Percentiles rank a stretch among this genome's conserved stretches.
These are phyloP conservation scores for Candida xyloterini DNA, from an alignment of 805 yeast species.

Conservation along the genomic window DNA sequence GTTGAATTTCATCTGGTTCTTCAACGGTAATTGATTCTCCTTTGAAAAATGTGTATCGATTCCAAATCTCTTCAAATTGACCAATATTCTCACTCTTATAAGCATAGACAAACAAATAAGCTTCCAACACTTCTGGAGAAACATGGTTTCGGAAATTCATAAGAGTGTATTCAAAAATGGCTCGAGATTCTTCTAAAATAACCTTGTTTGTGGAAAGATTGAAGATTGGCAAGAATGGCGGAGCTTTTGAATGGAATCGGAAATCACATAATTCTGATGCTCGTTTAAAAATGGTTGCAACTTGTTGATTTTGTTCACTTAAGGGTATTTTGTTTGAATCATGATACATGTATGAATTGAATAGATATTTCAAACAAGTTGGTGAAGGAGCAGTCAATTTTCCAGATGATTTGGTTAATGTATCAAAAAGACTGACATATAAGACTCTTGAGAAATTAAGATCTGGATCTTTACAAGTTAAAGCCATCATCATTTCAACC, in stretches of 20 bases:
- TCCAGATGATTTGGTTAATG: conserved; percentile 20
- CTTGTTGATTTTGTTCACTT: conserved; percentile 38
- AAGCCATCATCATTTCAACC: conserved; percentile 65
- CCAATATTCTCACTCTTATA: conserved; percentile 32
- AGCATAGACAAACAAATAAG: conserved; percentile 49
- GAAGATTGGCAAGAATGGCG: conserved; percentile 64
- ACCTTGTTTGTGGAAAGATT: conserved; percentile 29
- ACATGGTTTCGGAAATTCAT: conserved; percentile 43
- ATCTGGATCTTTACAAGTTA: conserved; percentile 83
- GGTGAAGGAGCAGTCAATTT: conserved; percentile 21
- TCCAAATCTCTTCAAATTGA: conserved; percentile 36
- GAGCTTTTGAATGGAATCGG: conserved; percentile 45
- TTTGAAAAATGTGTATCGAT: conserved; percentile 35
- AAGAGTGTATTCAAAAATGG: conserved; percentile 61
- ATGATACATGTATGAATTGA: conserved; percentile 38
- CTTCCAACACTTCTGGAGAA: conserved; percentile 41
- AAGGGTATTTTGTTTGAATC: conserved; percentile 27
- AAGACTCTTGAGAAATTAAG: conserved; percentile 66
- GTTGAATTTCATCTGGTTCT: conserved; percentile 17
- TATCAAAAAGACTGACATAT: conserved; percentile 36
- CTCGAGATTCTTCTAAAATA: conserved; percentile 71
- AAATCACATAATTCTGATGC: conserved; percentile 30
- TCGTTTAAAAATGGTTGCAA: conserved; percentile 41
- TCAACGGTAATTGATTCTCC: conserved; percentile 23
- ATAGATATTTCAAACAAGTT: conserved; percentile 37